phyloP scores from a whole-genome alignment of 306 rosid species.

The Dryas drummondii region DNA sequence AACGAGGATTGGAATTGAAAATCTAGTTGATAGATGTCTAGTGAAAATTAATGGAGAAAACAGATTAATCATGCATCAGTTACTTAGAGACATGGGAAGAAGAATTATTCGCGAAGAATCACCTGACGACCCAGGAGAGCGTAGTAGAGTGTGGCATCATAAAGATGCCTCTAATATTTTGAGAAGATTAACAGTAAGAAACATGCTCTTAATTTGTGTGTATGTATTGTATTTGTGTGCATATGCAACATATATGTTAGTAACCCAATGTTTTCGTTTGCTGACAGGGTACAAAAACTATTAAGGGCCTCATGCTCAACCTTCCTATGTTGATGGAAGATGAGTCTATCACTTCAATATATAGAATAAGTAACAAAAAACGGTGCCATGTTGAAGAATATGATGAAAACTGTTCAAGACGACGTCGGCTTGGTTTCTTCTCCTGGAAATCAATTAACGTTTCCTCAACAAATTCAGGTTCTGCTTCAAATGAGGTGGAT shows the following conservation, averaged over 20 bases:
- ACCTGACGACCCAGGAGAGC: not conserved
- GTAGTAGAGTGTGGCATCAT: not conserved
- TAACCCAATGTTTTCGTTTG: not conserved
- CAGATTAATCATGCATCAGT: not conserved
- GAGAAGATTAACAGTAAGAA: not conserved
- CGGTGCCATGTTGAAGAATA: not conserved
- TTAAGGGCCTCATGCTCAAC: slow-evolving; percentile 1
- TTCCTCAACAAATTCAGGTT: no score
- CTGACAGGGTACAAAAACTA: not conserved
- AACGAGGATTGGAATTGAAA: slow-evolving; percentile 1
- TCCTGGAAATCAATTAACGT: not conserved
- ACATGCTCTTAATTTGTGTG: not conserved
- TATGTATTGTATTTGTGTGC: not conserved
- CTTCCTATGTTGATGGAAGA: not conserved
- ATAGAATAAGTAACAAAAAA: not conserved
- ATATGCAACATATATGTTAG: not conserved
- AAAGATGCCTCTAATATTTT: not conserved
- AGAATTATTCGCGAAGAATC: not conserved
- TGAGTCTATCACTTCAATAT: not conserved
- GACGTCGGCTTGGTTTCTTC: not conserved
- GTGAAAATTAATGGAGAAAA: not conserved
- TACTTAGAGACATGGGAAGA: slow-evolving; percentile 1
- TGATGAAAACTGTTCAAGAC: not conserved
- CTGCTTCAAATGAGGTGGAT: no score
- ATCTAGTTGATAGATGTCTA: slow-evolving; percentile 3